A percentile compares a stretch with the other conserved stretches of the same genome.
phyloP scores from a whole-genome alignment of 441 rosid genomes.

The Omphalea diandra region DNA sequence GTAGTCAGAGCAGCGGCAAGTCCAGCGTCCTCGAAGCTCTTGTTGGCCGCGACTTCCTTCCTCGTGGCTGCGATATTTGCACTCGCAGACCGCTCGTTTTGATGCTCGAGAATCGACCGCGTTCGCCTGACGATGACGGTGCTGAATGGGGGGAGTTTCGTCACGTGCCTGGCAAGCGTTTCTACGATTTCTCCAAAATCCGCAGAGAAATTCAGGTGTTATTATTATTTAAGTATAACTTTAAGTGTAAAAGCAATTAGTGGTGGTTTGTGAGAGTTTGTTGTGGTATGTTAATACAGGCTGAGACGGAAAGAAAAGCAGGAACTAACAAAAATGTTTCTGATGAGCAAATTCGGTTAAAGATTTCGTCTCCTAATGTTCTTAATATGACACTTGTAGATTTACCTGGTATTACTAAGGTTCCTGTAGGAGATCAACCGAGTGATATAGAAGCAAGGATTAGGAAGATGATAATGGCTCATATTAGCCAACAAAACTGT shows the following conservation, averaged over 20 bases:
- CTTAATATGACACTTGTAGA: conserved; percentile 71
- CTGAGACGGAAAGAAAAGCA: conserved; percentile 68
- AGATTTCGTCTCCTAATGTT: conserved; percentile 61
- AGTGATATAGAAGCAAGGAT: conserved; percentile 57
- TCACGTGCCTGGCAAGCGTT: conserved; percentile 47
- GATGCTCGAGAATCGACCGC: conserved; percentile 41
- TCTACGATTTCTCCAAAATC: conserved; percentile 52
- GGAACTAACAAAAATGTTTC: conserved; percentile 69
- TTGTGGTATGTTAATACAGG: conserved; percentile 35
- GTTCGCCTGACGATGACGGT: conserved; percentile 29
- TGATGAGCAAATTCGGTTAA: conserved; percentile 54
- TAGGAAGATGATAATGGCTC: conserved; percentile 55
- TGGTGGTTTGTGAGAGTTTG: background rate
- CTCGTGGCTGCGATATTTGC: conserved; percentile 66
- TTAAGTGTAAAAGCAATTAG: no score
- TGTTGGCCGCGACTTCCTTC: conserved; percentile 69
- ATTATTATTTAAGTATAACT: no score
- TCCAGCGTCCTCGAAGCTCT: conserved; percentile 76
- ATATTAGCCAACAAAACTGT: conserved; percentile 49
- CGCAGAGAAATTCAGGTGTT: conserved; percentile 56
- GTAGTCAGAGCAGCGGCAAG: conserved; percentile 83
- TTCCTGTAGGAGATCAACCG: conserved; percentile 84
- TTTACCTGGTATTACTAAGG: conserved; percentile 77
- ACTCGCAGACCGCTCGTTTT: conserved; percentile 67
- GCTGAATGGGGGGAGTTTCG: conserved; percentile 63